Base-by-base conservation (phyloP, 768 basidiomycete genomes). In the Macrolepiota fuliginosa region DNA sequence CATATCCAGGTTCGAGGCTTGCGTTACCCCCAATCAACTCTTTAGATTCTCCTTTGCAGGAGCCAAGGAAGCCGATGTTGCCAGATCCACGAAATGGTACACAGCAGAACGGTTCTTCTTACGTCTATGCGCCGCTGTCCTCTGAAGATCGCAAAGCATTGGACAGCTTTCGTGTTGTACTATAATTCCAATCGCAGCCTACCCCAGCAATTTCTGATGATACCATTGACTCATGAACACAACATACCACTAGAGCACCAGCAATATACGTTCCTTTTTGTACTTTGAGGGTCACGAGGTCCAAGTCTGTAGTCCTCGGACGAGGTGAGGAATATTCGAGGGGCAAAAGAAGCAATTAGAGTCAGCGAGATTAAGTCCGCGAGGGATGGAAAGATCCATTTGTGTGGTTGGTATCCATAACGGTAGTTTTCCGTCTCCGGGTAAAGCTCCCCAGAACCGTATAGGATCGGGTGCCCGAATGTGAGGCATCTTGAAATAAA, bases 101-200 rank as follows among this genome's bases (percentile, higher is more conserved):
- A 29, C 58, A 62, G 24, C 59, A 50, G 10, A 54, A 35, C 17
- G 53, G 63, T n/a, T 58, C 63, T 50, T 37, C 40, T 29, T n/a
- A 57, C n/a, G 45, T 46, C 5, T 79, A 78, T 73, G 76, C 75
- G 35, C 77, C 73, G 64, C 76, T 75, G 53, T 85, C 84, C 10
- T 74, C 81, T 50, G 86, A 88, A 68, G 86, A 88, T 69, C 81
- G 79, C 59, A 78, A 84, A 57, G 83, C 78, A n/a, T 69, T 88
- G 57, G 79, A 79, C 64, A 81, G 82, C 49, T 81, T 88, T 67
- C 47, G 77, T 79, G 25, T 70, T 85, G 54, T 86, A 71, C 73
- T 59, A 35, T 64, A 54, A 46, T 27, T 45, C 35, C 45, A 50
- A 58, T 58, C 39, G 15, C 22, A 35, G 9, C 17, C 54, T 54